Evolutionary conservation across 2,329 filamentous ascomycete species (phyloP), one percentile per base, ranked within the genome.

Genomic region (Neoscytalidium dimidiatum): DNA sequence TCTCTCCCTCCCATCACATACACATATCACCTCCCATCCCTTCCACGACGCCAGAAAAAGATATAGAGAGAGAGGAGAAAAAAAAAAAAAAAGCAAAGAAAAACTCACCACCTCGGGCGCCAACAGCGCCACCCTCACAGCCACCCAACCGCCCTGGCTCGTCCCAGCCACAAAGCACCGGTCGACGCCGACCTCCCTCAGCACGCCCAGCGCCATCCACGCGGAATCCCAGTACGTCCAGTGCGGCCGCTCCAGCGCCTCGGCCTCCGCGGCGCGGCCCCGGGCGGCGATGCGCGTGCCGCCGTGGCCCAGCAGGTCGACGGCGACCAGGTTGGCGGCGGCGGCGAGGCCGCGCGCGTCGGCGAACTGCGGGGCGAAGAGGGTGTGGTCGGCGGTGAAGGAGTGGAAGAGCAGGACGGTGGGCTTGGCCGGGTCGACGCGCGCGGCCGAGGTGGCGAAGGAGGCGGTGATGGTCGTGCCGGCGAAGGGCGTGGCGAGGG

Each of bases 141-240:
- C 79, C 11, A 86, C 79, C 82, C 82, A 86, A 0, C 84, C 83
- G 0, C 83, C 84, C 70, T 86, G 84, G 65, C 81, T 83, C 1
- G 83, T 85, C 0, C 84, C 83, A 21, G 84, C 72, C 0, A 78
- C 80, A 66, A 84, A 84, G 0, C 78, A 78, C 67, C 79, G 80
- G 14, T 77, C 68, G 19, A 84, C 78, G 0, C 75, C 74, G 7
- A 84, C 65, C 1, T 69, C 71, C 26, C 79, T 74, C 66, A 81
- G 69, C 4, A 79, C 78, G 67, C 79, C 76, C 13, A 80, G 28
- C 58, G 76, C 77, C 76, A 80, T 84, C 62, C 79, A 76, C 1
- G 82, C 82, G 0, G 82, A 80, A 68, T 85, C 83, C 84, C 84
- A 86, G 70, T 86, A 86, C 5, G 83, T 86, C 69, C 79, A 86